Evolutionary conservation across 2,329 filamentous ascomycete genomes (phyloP).

Genomic region (Penicillium sp.): DNA sequence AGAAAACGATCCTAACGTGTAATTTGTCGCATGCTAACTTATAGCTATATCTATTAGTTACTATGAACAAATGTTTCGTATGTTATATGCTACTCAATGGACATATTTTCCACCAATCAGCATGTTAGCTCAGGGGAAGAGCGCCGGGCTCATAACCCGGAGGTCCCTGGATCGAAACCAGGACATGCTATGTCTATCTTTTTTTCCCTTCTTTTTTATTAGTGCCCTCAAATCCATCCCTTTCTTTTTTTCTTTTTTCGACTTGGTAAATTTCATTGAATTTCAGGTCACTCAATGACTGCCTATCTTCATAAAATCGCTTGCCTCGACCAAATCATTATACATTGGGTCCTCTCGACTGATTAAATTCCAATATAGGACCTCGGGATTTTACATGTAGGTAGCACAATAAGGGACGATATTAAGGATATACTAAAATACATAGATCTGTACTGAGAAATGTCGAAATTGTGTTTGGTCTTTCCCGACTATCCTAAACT

Average conservation of each 20-base stretch:
- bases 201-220: not conserved
- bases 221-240: too few relatives aligned
- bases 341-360: not conserved
- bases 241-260: too few relatives aligned
- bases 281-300: not conserved
- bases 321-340: not conserved
- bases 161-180: constrained; percentile 19
- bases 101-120: constrained; percentile 16
- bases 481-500: not conserved
- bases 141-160: constrained; percentile 50
- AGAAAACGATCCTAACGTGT: not conserved
- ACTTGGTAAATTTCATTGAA: not conserved
- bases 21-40: not conserved
- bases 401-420: not conserved
- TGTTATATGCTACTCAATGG: too few relatives aligned
- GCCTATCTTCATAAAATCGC: too few relatives aligned
- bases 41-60: not conserved
- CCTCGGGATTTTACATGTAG: too few relatives aligned
- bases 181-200: not conserved
- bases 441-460: not conserved
- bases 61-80: not conserved
- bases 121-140: constrained; percentile 47
- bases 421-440: not conserved
- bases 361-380: not conserved
- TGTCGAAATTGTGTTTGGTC: not conserved